Evolutionary conservation across 2,329 filamentous ascomycete genomes (phyloP).

Genomic region (Alternaria incomplexa): DNA sequence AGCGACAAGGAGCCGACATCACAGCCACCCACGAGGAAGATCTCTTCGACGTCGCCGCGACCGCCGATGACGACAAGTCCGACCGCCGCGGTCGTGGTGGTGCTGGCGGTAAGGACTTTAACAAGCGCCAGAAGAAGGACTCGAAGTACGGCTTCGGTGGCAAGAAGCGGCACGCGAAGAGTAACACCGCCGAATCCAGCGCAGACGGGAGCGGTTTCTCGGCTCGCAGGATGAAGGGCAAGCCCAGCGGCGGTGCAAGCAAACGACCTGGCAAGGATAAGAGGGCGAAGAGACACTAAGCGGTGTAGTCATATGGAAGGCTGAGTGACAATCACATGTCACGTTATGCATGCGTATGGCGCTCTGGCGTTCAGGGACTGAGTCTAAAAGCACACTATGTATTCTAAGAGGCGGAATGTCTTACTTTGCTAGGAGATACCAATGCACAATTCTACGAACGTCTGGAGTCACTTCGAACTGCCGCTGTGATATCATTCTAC

Average conservation of each 20-base stretch:
- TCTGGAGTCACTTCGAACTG: neutral
- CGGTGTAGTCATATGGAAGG: neutral
- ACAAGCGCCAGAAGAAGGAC: conserved; percentile 93
- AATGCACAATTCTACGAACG: conserved; percentile 6
- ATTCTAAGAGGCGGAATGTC: conserved; percentile 2
- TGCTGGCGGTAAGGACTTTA: conserved; percentile 47
- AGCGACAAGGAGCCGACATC: conserved; percentile 76
- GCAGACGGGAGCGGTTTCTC: conserved; percentile 83
- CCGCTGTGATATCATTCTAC: neutral
- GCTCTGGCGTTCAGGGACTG: conserved; percentile 30
- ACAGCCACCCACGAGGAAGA: conserved; percentile 78
- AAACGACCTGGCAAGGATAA: conserved; percentile 44
- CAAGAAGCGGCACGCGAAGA: conserved; percentile 92
- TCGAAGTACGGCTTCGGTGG: conserved; percentile 94
- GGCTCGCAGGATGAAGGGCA: conserved; percentile 81
- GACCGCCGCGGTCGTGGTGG: conserved; percentile 47
- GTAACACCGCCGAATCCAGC: conserved; percentile 82
- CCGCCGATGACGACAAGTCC: conserved; percentile 58
- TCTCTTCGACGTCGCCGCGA: conserved; percentile 84
- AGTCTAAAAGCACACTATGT: conserved; percentile 18
- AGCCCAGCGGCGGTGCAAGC: conserved; percentile 32
- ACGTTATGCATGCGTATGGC: conserved; percentile 25
- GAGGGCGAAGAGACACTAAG: conserved; percentile 40
- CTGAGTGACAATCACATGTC: neutral
- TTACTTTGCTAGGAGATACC: conserved; percentile 19